A percentile compares a stretch with the other conserved stretches of the same genome.
phyloP scores from a whole-genome alignment of 2,329 filamentous ascomycete genomes.

The Aspergillus terreus region DNA sequence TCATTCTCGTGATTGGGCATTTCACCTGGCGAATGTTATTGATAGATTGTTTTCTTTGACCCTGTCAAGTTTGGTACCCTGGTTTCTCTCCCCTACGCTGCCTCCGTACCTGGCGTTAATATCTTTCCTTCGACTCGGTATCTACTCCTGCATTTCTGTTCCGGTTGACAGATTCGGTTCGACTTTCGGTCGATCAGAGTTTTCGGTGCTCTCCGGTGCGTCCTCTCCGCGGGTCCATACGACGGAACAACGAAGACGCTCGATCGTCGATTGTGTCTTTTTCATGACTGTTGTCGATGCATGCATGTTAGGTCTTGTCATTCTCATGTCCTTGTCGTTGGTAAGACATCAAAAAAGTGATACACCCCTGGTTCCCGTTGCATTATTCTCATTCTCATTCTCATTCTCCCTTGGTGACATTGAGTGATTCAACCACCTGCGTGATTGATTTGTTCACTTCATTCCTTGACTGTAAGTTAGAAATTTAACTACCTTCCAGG shows the following conservation, averaged over 20 bases:
- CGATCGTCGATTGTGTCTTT: constrained; percentile 3
- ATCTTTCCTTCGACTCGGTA: constrained; percentile 22
- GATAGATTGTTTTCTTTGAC: constrained; percentile 36
- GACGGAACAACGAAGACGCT: background rate
- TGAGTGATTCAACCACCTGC: constrained; percentile 4
- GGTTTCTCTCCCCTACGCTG: constrained; percentile 16
- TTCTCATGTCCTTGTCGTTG: constrained; percentile 7
- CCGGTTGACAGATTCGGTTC: constrained; percentile 17
- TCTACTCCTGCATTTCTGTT: constrained; percentile 24
- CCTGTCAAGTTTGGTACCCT: constrained; percentile 29
- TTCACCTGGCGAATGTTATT: constrained; percentile 34
- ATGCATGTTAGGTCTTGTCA: constrained; percentile 12
- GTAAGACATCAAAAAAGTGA: constrained; percentile 17
- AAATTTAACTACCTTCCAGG: constrained; percentile 7
- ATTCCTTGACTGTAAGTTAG: constrained; percentile 14
- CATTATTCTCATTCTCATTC: constrained; percentile 7
- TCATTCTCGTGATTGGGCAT: constrained; percentile 32
- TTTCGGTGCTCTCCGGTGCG: background rate
- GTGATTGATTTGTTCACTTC: constrained; percentile 5
- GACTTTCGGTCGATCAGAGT: constrained; percentile 8
- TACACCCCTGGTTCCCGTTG: constrained; percentile 18
- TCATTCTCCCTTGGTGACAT: constrained; percentile 1
- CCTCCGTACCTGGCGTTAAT: constrained; percentile 26
- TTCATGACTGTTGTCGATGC: constrained; percentile 12
- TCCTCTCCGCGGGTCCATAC: background rate